phyloP scores from a whole-genome alignment of 345 rosid genomes.

The Citrus glauca region DNA sequence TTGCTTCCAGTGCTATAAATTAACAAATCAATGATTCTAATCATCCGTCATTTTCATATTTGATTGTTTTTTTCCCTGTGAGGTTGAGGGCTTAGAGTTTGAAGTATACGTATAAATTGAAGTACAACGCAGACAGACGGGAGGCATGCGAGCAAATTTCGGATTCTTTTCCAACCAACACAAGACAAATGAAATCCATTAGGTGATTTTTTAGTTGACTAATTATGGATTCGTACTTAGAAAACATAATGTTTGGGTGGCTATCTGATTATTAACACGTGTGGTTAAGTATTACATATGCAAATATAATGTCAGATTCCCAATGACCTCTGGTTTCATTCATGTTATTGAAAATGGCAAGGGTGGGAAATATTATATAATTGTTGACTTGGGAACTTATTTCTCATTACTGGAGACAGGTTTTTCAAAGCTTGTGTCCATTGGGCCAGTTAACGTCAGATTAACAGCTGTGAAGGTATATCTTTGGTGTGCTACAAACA shows the following conservation, averaged over 20 bases:
- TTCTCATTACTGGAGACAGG: not conserved
- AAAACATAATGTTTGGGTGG: not conserved
- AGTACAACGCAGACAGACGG: not conserved
- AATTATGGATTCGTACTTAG: not conserved
- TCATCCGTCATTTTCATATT: not conserved
- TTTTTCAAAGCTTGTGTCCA: not conserved
- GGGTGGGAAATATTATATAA: not conserved
- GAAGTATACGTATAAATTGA: not conserved
- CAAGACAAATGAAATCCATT: not conserved
- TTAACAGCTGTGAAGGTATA: not conserved
- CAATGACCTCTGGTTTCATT: not conserved
- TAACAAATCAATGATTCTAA: not conserved
- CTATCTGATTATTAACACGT: conserved; percentile 1
- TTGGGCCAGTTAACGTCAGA: not conserved
- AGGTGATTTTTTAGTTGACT: conserved; percentile 9
- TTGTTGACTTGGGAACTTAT: not conserved
- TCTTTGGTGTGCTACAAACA: not conserved
- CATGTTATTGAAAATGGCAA: not conserved
- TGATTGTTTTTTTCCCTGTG: not conserved
- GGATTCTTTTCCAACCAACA: not conserved
- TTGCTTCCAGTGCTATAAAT: not conserved
- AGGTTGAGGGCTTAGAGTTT: not conserved
- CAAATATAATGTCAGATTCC: not conserved
- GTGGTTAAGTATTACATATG: not conserved
- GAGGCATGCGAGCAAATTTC: conserved; percentile 4